Base-by-base conservation (phyloP, 1,139 yeast species). In the Arxiozyma slooffiae region DNA sequence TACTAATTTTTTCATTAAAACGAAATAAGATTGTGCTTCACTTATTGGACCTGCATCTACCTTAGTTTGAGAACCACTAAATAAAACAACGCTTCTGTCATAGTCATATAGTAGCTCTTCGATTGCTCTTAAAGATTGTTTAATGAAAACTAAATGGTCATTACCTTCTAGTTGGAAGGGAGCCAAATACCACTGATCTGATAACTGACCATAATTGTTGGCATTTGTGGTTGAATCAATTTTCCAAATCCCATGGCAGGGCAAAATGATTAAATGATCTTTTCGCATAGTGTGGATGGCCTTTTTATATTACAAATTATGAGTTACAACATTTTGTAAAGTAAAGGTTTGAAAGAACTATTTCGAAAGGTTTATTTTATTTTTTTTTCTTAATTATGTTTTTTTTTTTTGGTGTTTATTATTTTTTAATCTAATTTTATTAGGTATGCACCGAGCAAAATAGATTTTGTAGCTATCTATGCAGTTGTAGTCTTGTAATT, bases 51-150 rank as follows among this genome's bases (percentile, higher is more conserved):
- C 82, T 1, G 75, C 71, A 2, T 65, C 71, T 2, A 48, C 24
- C 54, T 83, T 82, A 0, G 95, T 86, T 58, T 77, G 84, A 0
- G 94, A 92, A 0, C 95, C 95, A 16, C 89, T 80, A 40, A 84
- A 80, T 2, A 80, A 67, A 44, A 80, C 67, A 6, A 57, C 24
- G 7, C 59, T 53, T 26, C 74, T 57, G 0, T 64, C 54, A 16
- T 67, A 59, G 47, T 72, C 66, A 1, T 60, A 46, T 20, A 64
- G 48, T n/a, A 79, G 50, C 24, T 69, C 63, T 1, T 65, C 57
- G 7, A 67, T 51, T 0, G 73, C 75, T 11, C 56, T 59, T 16
- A 67, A 57, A 2, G 85, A 74, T 61, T 87, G 95, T 41, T 80
- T 75, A n/a, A 79, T 74, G 63, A 85, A 84, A 26, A 81, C 73